Conservation (phyloP, 768 basidiomycete species). For the Cytidiella melzeri region DNA sequence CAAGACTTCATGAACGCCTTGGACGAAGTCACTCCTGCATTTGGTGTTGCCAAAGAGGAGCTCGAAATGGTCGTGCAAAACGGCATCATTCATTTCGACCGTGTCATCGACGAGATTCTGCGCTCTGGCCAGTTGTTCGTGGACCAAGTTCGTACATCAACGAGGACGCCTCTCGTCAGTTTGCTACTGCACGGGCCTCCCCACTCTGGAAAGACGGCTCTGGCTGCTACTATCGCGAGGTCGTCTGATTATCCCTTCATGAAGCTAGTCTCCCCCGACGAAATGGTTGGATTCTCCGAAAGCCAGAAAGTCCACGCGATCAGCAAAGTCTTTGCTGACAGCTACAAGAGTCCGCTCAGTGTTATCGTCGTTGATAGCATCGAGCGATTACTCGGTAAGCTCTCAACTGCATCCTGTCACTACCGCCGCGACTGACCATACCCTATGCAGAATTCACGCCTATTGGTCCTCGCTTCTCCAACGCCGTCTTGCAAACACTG, state of each 20-base stretch:
- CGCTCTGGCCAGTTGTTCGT: constrained; percentile 85
- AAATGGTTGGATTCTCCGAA: constrained; percentile 96
- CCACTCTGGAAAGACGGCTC: constrained; percentile 90
- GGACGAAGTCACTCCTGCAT: constrained; percentile 93
- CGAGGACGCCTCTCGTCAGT: constrained; percentile 87
- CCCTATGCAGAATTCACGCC: constrained; percentile 91
- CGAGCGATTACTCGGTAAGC: constrained; percentile 84
- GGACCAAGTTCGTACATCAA: constrained; percentile 88
- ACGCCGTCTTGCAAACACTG: constrained; percentile 84
- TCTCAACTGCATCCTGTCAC: too few relatives aligned
- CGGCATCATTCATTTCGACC: constrained; percentile 88
- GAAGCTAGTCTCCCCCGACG: constrained; percentile 92
- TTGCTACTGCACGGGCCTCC: constrained; percentile 85
- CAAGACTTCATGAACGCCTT: constrained; percentile 86
- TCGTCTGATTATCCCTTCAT: constrained; percentile 96
- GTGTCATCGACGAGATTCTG: constrained; percentile 70
- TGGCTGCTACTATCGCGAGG: constrained; percentile 91
- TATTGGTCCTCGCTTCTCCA: constrained; percentile 95
- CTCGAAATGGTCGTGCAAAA: constrained; percentile 89
- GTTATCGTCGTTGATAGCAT: constrained; percentile 94
- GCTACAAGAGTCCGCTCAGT: constrained; percentile 95
- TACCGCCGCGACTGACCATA: too few relatives aligned
- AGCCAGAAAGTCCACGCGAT: constrained; percentile 86
- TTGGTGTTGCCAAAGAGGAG: constrained; percentile 97
- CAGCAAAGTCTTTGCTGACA: constrained; percentile 89